phyloP scores from a whole-genome alignment of 495 filamentous ascomycete genomes.

The Penicillium tannophilum region DNA sequence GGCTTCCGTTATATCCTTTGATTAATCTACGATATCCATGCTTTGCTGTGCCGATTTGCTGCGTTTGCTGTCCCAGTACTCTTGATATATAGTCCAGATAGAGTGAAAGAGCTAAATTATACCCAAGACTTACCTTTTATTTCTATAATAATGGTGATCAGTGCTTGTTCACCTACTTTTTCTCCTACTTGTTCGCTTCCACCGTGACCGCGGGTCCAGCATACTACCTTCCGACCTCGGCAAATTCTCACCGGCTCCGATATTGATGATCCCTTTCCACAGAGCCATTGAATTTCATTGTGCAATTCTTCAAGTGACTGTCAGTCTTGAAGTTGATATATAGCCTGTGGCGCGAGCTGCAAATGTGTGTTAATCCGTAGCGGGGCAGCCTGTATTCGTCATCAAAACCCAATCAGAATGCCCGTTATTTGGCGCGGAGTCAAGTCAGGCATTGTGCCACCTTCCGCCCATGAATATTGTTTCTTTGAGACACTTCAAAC shows the following conservation, averaged over 20 bases:
- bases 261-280: too few species aligned
- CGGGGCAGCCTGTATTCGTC: constrained; percentile 13
- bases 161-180: too few species aligned
- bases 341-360: too few species aligned
- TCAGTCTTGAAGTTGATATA: too few species aligned
- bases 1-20: constrained; percentile 60
- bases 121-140: neutral
- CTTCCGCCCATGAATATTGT: neutral
- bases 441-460: constrained; percentile 2
- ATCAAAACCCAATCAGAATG: constrained; percentile 26
- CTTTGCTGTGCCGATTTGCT: neutral
- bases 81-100: neutral
- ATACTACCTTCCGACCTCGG: too few species aligned
- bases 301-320: too few species aligned
- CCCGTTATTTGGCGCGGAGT: constrained; percentile 6
- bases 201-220: too few species aligned
- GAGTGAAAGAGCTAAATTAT: neutral
- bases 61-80: neutral
- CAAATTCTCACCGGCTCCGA: too few species aligned
- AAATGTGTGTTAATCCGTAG: constrained; percentile 7
- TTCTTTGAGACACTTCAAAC: too few species aligned
- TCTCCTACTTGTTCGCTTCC: too few species aligned
- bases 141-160: neutral
- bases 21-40: neutral
- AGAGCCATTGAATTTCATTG: too few species aligned